Conservation (phyloP, 441 rosid genomes). For the Erysimum cheiri region DNA sequence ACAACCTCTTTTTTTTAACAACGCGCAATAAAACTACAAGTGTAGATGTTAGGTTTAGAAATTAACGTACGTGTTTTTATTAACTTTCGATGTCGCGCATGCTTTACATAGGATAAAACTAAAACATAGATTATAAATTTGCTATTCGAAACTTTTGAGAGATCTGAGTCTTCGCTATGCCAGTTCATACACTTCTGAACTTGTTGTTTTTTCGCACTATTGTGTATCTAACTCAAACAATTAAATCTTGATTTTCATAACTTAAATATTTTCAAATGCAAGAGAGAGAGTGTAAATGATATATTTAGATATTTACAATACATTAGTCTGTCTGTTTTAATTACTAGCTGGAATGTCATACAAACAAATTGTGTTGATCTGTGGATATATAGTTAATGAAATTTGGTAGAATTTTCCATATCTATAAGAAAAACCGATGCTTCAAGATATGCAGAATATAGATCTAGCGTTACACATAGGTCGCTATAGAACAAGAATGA, state of each 20-base stretch:
- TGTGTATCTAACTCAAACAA: background rate
- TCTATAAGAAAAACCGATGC: background rate
- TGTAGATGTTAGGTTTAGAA: too few species aligned
- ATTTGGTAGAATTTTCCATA: background rate
- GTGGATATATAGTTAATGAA: background rate
- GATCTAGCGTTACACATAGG: slow-evolving; percentile 13
- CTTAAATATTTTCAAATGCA: background rate
- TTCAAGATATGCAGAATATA: slow-evolving; percentile 13
- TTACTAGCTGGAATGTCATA: background rate
- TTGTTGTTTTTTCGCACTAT: background rate
- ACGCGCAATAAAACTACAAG: too few species aligned
- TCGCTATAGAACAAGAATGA: slow-evolving; percentile 31
- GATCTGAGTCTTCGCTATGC: background rate
- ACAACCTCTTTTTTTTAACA: too few species aligned
- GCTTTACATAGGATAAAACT: too few species aligned
- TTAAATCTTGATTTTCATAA: background rate
- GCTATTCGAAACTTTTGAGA: too few species aligned
- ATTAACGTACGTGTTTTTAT: too few species aligned
- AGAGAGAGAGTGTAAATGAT: background rate
- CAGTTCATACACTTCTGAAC: background rate
- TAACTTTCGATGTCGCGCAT: too few species aligned
- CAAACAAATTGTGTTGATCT: background rate
- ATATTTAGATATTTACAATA: background rate
- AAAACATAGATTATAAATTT: too few species aligned
- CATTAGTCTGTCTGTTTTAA: background rate